Evolutionary conservation across 2,329 filamentous ascomycete species (phyloP), one percentile per base, ranked within the genome.

Genomic region (Stagonosporopsis chrysanthemi): DNA sequence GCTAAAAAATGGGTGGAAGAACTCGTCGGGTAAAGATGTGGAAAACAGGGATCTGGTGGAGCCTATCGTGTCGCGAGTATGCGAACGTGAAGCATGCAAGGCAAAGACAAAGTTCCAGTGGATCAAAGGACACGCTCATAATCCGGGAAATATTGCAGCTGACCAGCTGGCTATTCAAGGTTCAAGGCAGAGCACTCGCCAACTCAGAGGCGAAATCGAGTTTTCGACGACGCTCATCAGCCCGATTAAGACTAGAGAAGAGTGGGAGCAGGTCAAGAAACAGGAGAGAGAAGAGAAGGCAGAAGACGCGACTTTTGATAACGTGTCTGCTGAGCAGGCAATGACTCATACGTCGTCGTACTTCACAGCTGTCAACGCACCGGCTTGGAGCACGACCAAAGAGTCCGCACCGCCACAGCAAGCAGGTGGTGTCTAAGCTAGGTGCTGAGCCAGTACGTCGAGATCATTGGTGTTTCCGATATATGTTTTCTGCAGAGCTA

Each of bases 21-120:
- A 88, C n/a, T 79, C 86, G 3, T 79, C 82, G 0, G 86, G 87
- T 9, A 89, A 88, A 57, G 78, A 84, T 0, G 94, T 98, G 7
- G 89, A 93, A 79, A 98, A 99, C 75, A 87, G 87, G 69, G 95
- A 99, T 69, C 78, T 98, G 19, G 84, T 98, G 55, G 84, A 90
- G 72, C 84, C 84, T 2, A 88, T 96, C 43, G 79, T 92, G 38
- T 80, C 82, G 6, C 85, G 86, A 67, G 90, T 97, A 46, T 86
- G 90, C 23, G 85, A 91, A 73, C 83, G 91, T 45, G 83, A 86
- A 45, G 49, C 61, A 33, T 66, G 66, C 42, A 80, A 78, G 50
- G 79, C 82, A 1, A 78, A 81, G 63, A 96, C 91, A 0, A 79
- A 84, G 51, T 95, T 97, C 69, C 83, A 88, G 61, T 98, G 93